Conservation (phyloP, 129 eudicot genomes). For the carrot (Daucus carota) region DNA sequence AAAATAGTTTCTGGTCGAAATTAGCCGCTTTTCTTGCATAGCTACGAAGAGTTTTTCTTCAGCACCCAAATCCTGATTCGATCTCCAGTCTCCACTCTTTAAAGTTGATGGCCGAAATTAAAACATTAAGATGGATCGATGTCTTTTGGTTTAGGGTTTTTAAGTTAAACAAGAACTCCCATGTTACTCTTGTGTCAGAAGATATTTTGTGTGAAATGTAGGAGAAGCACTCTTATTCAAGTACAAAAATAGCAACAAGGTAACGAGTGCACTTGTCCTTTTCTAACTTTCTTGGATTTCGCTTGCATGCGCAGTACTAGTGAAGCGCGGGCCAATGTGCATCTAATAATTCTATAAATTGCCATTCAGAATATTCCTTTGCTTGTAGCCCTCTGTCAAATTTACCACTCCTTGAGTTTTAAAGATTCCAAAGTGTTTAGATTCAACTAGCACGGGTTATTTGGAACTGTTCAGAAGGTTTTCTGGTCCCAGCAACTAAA, state of each 20-base stretch:
- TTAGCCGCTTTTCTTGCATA: no score
- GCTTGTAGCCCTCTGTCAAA: conserved; percentile 12
- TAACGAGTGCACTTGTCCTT: conserved; percentile 2
- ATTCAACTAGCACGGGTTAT: conserved; percentile 8
- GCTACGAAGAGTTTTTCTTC: no score
- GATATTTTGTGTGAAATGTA: background rate
- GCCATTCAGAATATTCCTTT: conserved; percentile 6
- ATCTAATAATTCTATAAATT: conserved; percentile 8
- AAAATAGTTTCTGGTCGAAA: no score
- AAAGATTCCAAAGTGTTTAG: conserved; percentile 25
- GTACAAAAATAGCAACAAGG: conserved; percentile 6
- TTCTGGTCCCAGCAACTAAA: background rate
- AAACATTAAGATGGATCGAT: no score
- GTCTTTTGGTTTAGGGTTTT: conserved; percentile 1
- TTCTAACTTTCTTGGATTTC: conserved; percentile 39
- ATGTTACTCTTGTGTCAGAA: background rate
- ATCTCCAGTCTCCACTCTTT: no score
- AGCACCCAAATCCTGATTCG: no score
- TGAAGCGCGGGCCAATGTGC: conserved; percentile 11
- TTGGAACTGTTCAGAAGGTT: background rate
- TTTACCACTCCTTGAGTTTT: conserved; percentile 1
- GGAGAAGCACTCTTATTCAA: background rate
- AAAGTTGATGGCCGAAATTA: no score
- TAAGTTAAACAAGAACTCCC: background rate
- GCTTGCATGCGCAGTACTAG: conserved; percentile 47